These are phyloP conservation scores for Paecilomyces variotii DNA, from an alignment of 2,329 filamentous ascomycete genomes.

Conservation along the genomic window DNA sequence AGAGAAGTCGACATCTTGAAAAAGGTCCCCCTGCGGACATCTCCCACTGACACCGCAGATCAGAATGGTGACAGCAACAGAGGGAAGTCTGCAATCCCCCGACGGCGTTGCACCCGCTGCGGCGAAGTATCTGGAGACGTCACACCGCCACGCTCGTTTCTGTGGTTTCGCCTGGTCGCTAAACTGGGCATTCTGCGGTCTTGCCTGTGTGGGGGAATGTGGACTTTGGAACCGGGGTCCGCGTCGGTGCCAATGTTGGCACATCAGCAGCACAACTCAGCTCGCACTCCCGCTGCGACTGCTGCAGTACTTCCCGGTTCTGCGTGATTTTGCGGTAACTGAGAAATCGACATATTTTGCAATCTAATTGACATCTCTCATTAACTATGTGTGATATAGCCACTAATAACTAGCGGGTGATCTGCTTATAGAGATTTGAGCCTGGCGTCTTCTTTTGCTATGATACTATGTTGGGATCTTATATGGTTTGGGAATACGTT, in stretches of 20 bases:
- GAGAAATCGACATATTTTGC: neutral
- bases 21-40: slow-evolving; percentile 33
- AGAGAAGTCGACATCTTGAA: slow-evolving; percentile 52
- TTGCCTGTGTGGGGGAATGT: slow-evolving; percentile 36
- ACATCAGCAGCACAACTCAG: slow-evolving; percentile 2
- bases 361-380: neutral
- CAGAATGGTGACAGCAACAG: slow-evolving; percentile 1
- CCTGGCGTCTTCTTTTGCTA: neutral
- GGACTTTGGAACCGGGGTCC: slow-evolving; percentile 24
- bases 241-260: slow-evolving; percentile 2
- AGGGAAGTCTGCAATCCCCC: slow-evolving; percentile 16
- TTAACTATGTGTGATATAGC: neutral
- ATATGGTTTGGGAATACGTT: neutral
- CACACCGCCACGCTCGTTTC: slow-evolving; percentile 25
- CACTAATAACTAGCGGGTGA: neutral
- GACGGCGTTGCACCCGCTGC: slow-evolving; percentile 52
- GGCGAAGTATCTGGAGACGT: slow-evolving; percentile 59
- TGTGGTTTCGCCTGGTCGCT: slow-evolving; percentile 29
- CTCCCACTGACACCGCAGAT: slow-evolving; percentile 1
- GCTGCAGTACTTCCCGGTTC: neutral
- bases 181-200: slow-evolving; percentile 28
- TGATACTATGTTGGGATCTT: neutral
- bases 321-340: neutral
- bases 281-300: slow-evolving; percentile 8
- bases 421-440: neutral